A percentile compares a stretch with the other conserved stretches of the same genome.
Conservation (phyloP, 2,329 filamentous ascomycete species). For the Pseudocercospora fijiensis region DNA sequence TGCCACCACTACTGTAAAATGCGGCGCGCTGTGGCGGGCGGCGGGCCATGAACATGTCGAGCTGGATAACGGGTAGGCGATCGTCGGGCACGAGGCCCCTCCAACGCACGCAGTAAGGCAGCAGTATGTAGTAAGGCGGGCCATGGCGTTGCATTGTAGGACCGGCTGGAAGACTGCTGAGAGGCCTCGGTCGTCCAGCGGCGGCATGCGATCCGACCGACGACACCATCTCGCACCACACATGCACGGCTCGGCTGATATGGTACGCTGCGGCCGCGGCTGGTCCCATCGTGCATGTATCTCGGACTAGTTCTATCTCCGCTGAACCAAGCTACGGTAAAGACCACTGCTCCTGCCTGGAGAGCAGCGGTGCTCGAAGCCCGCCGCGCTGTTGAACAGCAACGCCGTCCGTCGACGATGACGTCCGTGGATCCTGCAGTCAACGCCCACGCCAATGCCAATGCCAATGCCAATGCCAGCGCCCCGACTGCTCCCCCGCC, state of each 20-base stretch:
- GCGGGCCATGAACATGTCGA: not conserved
- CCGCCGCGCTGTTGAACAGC: not conserved
- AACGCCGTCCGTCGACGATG: constrained; percentile 9
- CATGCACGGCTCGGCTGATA: constrained; percentile 1
- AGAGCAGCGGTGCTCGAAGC: not conserved
- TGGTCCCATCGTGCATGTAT: constrained; percentile 9
- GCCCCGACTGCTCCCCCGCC: constrained; percentile 28
- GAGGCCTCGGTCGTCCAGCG: not conserved
- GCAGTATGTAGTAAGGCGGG: too few relatives aligned
- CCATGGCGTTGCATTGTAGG: not conserved
- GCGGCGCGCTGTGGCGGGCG: not conserved
- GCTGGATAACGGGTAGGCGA: constrained; percentile 5
- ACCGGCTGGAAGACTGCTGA: not conserved
- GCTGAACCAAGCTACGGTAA: constrained; percentile 10
- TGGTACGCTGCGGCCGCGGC: not conserved
- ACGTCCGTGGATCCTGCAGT: constrained; percentile 17
- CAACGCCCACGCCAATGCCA: constrained; percentile 7
- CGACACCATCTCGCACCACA: not conserved
- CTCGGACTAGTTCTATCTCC: too few relatives aligned
- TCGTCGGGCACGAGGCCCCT: constrained; percentile 2
- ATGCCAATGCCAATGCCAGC: too few relatives aligned
- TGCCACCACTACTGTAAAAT: not conserved
- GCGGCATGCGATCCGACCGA: not conserved
- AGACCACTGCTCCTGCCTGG: constrained; percentile 1
- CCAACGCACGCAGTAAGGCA: not conserved